A percentile compares a stretch with the other conserved stretches of the same genome.
These are phyloP conservation scores for Ophiostoma perfectum DNA, from an alignment of 2,329 filamentous ascomycete genomes.

Conservation along the genomic window DNA sequence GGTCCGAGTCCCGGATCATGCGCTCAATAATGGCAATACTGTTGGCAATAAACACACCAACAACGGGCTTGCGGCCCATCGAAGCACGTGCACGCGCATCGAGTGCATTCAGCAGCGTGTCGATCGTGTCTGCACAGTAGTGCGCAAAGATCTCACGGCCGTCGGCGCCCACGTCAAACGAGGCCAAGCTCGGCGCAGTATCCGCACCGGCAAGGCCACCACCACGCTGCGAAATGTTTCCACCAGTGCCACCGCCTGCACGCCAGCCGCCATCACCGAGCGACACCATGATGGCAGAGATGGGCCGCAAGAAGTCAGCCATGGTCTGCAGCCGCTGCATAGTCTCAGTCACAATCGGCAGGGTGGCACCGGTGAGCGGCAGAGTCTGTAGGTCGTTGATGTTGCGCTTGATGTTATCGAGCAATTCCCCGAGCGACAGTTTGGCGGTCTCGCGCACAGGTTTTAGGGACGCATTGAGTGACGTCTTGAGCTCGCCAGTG, in stretches of 20 bases:
- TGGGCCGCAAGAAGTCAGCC: constrained; percentile 76
- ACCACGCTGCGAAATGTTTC: constrained; percentile 42
- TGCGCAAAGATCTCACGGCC: constrained; percentile 82
- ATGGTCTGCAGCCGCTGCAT: constrained; percentile 83
- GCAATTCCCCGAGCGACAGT: constrained; percentile 70
- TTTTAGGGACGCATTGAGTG: constrained; percentile 78
- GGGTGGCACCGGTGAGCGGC: constrained; percentile 70
- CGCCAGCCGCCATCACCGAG: constrained; percentile 91
- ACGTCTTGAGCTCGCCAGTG: constrained; percentile 71
- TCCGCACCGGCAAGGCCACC: constrained; percentile 38
- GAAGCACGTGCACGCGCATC: constrained; percentile 63
- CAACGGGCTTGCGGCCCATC: constrained; percentile 61
- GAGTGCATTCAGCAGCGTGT: constrained; percentile 68
- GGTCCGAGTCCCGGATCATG: constrained; percentile 74
- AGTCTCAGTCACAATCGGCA: constrained; percentile 73
- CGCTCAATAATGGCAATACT: constrained; percentile 78
- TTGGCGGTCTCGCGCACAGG: constrained; percentile 91
- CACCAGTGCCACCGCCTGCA: constrained; percentile 41
- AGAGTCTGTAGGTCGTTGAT: constrained; percentile 61
- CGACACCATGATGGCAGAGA: constrained; percentile 86
- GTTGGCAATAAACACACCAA: constrained; percentile 89
- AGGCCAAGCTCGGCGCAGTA: constrained; percentile 63
- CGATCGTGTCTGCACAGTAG: constrained; percentile 85
- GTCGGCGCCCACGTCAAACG: constrained; percentile 84
- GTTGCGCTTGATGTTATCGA: constrained; percentile 75